Evolutionary conservation across 2,329 filamentous ascomycete genomes (phyloP).

Genomic region (Fusarium agapanthi): DNA sequence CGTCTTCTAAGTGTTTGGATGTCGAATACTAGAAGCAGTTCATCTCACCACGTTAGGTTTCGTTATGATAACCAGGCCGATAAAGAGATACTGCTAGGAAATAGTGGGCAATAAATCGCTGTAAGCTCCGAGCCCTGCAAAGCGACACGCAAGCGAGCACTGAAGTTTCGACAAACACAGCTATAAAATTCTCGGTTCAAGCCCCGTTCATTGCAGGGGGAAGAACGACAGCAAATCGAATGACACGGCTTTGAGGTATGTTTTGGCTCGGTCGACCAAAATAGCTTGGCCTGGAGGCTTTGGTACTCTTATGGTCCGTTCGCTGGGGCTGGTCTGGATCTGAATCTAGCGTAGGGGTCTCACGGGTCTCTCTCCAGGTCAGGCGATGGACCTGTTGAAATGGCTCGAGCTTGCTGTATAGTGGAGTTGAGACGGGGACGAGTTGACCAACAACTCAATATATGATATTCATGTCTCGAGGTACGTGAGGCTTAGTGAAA

Average conservation of each 20-base stretch:
- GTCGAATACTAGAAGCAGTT: conserved; percentile 18
- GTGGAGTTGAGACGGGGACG: conserved; percentile 25
- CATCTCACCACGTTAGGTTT: conserved; percentile 13
- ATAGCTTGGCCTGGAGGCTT: conserved; percentile 31
- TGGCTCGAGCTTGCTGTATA: conserved; percentile 31
- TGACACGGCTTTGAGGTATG: conserved; percentile 32
- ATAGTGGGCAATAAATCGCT: conserved; percentile 27
- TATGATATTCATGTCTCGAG: conserved; percentile 14
- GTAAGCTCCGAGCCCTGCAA: neutral
- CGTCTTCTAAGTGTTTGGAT: conserved; percentile 16
- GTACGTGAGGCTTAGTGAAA: conserved; percentile 25
- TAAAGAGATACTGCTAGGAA: conserved; percentile 1
- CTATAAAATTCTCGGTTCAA: conserved; percentile 11
- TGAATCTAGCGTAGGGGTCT: conserved; percentile 35
- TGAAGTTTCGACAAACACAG: conserved; percentile 13
- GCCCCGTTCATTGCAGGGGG: neutral
- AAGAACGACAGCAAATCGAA: conserved; percentile 32
- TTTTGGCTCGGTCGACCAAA: conserved; percentile 40
- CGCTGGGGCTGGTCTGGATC: conserved; percentile 38
- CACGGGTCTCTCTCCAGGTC: conserved; percentile 20
- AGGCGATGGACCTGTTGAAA: conserved; percentile 25
- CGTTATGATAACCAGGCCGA: neutral
- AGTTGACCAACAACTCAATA: conserved; percentile 27
- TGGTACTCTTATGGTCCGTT: conserved; percentile 37
- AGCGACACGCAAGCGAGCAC: conserved; percentile 24